Evolutionary conservation across 2,329 filamentous ascomycete species (phyloP), one percentile per base, ranked within the genome.

Genomic region (Diplodia scrobiculata): DNA sequence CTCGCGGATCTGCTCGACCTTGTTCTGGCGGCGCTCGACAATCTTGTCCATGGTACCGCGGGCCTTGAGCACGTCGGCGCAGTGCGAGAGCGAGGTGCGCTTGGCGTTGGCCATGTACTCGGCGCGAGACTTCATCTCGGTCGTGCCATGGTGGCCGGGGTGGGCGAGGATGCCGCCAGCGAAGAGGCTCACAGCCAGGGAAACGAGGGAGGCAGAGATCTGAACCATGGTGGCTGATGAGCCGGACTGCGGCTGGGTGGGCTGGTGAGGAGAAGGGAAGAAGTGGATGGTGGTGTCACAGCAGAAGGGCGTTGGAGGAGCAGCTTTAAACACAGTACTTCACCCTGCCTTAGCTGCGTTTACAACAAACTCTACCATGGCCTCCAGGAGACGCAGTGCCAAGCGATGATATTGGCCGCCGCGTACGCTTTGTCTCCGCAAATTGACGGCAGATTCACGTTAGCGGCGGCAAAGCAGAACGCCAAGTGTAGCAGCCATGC

Each of bases 21-120:
- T 71, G 53, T 71, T 72, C 36, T 74, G 76, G 60, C 80, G 79
- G 47, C 81, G 79, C 67, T 77, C 70, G 67, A 80, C 71, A 53
- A 79, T 77, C 17, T 76, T 75, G 59, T 73, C 69, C 69, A 80
- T 76, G 45, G 80, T 74, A 21, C 77, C 76, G 62, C 76, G 75
- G n/a, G 77, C 73, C 62, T 75, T 75, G 54, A 78, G 73, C 2
- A 74, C 75, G 66, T 76, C 77, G 13, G 78, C 74, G 66, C 81
- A 82, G 60, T 77, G 70, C 53, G 72, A 74, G 7, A 82, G 73
- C 29, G 52, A 59, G 17, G 53, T 59, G 29, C 45, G 53, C 45
- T 60, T 59, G 17, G 64, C 64, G 27, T 52, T 60, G 48, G 64
- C 14, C 68, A 78, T 67, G 67, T 77, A 79, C 10, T 73, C 74